These are phyloP conservation scores for Pichia sp. DNA, from an alignment of 1,139 yeast genomes.

Conservation along the genomic window DNA sequence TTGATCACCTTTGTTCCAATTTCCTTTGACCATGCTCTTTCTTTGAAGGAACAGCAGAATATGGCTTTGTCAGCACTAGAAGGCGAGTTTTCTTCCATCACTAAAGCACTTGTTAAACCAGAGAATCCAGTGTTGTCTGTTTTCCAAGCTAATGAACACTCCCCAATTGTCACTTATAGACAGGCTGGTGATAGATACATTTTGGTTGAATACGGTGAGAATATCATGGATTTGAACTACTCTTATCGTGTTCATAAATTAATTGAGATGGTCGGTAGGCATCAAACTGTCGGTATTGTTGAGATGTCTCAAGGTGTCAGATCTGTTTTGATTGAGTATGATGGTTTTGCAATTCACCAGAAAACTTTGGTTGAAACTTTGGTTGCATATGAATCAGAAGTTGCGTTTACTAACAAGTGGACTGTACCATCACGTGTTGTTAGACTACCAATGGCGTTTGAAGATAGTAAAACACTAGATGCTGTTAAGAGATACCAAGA, in stretches of 20 bases:
- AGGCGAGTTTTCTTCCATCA: constrained; percentile 38
- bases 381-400: constrained; percentile 69
- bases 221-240: constrained; percentile 76
- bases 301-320: constrained; percentile 98
- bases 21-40: constrained; percentile 60
- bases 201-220: constrained; percentile 88
- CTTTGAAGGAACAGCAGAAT: constrained; percentile 49
- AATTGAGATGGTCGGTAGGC: constrained; percentile 63
- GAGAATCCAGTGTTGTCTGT: constrained; percentile 60
- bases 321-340: constrained; percentile 83
- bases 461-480: constrained; percentile 79
- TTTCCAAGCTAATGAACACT: constrained; percentile 41
- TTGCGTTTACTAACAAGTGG: constrained; percentile 75
- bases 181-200: constrained; percentile 96
- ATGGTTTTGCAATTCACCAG: constrained; percentile 59
- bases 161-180: constrained; percentile 78
- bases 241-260: constrained; percentile 81
- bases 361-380: constrained; percentile 55
- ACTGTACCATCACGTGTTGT: constrained; percentile 75
- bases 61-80: constrained; percentile 41
- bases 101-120: constrained; percentile 38
- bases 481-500: constrained; percentile 90
- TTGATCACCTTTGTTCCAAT: constrained; percentile 74
- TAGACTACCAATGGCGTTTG: constrained; percentile 93
- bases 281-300: constrained; percentile 70